Base-by-base conservation (phyloP, 2,329 filamentous ascomycete species). In the Alternaria atra region DNA sequence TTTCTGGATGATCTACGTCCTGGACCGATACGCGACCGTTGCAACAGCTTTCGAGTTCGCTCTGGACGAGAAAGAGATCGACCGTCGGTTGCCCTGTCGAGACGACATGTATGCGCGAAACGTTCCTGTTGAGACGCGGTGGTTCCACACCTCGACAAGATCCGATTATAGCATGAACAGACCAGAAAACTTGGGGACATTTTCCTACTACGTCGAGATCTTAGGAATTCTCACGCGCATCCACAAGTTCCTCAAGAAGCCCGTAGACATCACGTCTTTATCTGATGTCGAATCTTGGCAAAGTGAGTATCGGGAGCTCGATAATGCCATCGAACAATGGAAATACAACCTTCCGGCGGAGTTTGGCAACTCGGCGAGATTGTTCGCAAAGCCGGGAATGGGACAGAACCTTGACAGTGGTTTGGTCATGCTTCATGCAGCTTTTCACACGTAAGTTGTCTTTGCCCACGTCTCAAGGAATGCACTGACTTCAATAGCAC, bases 1-100 rank as follows among this genome's bases (percentile, higher is more conserved):
- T 1, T 97, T 97, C 77, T 97, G 94, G 94, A 94, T 96, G 89
- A 89, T 97, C 10, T 97, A 97, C 73, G 81, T 97, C 12, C 84
- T 97, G 6, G 94, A 97, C 75, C 86, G 94, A 51, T 97, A 97
- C 74, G 93, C 93, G 1, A 97, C 93, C 0, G 90, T 97, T 57
- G 90, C 93, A 0, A 97, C 94, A 0, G 93, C 94, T 0, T 97
- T 97, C 69, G 93, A 97, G 69, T 97, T 97, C 75, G 92, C 92
- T 0, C 81, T 97, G 17, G 90, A 94, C 67, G 93, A 97, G 72
- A 92, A 90, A 73, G 93, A 97, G 72, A 94, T 97, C 44, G 93
- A 97, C 74, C 87, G 94, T 25, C 91, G 88, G 51, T 81, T 97
- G 7, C 94, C 94, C 2, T 97, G 94, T 72, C 89, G 92, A 42